Conservation (phyloP, 805 yeast species). For the Cyberlindnera suaveolens region DNA sequence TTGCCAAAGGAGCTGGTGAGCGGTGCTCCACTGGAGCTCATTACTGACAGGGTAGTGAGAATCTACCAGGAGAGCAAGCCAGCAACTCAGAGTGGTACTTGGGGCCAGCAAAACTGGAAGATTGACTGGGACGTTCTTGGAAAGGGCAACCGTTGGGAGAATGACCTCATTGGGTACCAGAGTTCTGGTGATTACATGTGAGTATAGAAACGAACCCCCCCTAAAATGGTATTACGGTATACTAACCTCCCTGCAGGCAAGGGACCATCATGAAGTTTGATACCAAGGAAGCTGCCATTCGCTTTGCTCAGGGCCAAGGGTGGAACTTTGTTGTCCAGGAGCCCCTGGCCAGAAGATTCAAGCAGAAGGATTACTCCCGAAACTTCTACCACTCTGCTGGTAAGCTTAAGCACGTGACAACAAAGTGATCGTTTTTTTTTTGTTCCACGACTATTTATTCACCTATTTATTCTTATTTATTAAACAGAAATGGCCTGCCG, state of each 20-base stretch:
- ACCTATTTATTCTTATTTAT: constrained; percentile 9
- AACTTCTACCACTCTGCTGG: constrained; percentile 67
- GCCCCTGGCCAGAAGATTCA: constrained; percentile 68
- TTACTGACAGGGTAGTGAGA: constrained; percentile 59
- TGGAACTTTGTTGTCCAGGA: constrained; percentile 82
- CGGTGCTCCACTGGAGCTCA: constrained; percentile 71
- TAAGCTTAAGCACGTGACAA: constrained; percentile 73
- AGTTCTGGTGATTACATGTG: constrained; percentile 73
- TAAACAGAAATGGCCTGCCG: not conserved
- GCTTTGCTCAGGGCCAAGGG: constrained; percentile 78
- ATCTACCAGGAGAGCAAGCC: constrained; percentile 72
- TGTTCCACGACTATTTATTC: constrained; percentile 3
- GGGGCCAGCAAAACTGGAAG: constrained; percentile 54
- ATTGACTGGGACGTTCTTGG: constrained; percentile 79
- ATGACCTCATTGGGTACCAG: constrained; percentile 83
- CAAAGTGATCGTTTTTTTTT: constrained; percentile 44
- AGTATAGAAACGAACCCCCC: constrained; percentile 1
- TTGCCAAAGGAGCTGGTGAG: constrained; percentile 53
- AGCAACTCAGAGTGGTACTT: constrained; percentile 71
- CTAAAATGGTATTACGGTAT: not conserved
- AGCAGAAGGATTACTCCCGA: constrained; percentile 66
- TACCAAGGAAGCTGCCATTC: constrained; percentile 67
- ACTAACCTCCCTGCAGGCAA: constrained; percentile 30
- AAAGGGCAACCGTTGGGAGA: constrained; percentile 82
- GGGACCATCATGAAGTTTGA: constrained; percentile 71